Evolutionary conservation across 129 eudicot genomes (phyloP).

Genomic region (Sambucus nigra): DNA sequence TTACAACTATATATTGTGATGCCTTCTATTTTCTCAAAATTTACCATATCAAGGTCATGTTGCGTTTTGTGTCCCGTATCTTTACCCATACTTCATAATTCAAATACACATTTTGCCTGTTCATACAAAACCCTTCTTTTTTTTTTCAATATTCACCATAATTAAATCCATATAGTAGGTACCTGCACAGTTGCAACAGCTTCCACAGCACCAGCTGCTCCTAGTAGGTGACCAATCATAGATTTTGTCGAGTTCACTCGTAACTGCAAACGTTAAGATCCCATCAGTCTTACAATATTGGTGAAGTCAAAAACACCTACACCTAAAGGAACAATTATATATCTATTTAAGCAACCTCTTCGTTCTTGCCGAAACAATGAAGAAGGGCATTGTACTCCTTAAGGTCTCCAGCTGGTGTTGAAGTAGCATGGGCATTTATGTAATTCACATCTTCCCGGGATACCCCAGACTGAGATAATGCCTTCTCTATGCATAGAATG

Average conservation of each 20-base stretch:
- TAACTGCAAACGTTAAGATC: constrained; percentile 19
- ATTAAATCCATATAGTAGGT: background rate
- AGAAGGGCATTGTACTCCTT: constrained; percentile 80
- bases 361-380: constrained; percentile 81
- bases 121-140: background rate
- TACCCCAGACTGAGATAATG: constrained; percentile 84
- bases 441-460: constrained; percentile 72
- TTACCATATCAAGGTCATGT: too few species aligned
- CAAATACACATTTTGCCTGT: too few species aligned
- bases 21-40: too few species aligned
- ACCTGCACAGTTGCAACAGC: constrained; percentile 52
- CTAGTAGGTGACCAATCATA: constrained; percentile 42
- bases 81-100: too few species aligned
- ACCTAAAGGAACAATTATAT: too few species aligned
- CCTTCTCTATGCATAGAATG: constrained; percentile 81
- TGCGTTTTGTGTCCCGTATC: too few species aligned
- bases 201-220: constrained; percentile 54
- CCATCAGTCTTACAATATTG: too few species aligned
- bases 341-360: too few species aligned
- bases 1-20: too few species aligned
- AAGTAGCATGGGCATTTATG: constrained; percentile 47
- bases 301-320: too few species aligned
- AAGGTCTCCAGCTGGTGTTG: constrained; percentile 33
- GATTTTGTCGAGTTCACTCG: constrained; percentile 46
- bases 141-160: background rate